Base-by-base conservation (phyloP, 768 basidiomycete genomes). In the Trametes meyenii region DNA sequence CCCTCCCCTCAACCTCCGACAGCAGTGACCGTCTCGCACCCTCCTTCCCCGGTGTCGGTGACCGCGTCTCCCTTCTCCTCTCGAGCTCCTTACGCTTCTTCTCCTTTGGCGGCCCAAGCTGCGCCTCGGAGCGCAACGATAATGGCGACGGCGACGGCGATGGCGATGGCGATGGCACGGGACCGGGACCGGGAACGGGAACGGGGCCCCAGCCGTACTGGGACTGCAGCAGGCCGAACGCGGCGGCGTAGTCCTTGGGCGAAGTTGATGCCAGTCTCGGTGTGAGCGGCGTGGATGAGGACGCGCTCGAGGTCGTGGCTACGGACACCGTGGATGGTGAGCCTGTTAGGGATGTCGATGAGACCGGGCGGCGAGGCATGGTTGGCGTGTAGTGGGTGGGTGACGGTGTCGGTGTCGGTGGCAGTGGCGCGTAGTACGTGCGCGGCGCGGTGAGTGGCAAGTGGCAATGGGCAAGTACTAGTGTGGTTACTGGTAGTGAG, bases 181-280 rank as follows among this genome's bases (percentile, higher is more conserved):
- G n/a, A n/a, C n/a, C n/a, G n/a, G n/a, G n/a, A n/a, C n/a, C n/a
- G n/a, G 40, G 61, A 21, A 62, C 54, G 33, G 48, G 26, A 1
- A 24, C 49, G n/a, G 43, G 8, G 5, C 61, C 61, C 61, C 61
- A 62, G 40, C 61, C 61, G 61, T 62, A 62, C 55, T 62, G 55
- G 42, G 55, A 51, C 61, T 62, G 61, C 42, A 62, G 42, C 33
- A 19, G 49, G 12, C 55, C 50, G 36, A 62, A 56, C 23, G 61
- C 61, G 21, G 55, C 61, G 1, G 61, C 43, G n/a, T 62, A 62
- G 43, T 62, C 61, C 24, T 57, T 58, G 14, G 35, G 5, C 5
- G 43, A 1, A n/a, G 55, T 26, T 17, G 49, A 21, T 21, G 42
- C 12, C 3, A 7, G 50, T 17, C n/a, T 44, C n/a, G 52, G 55